Conservation (phyloP, 257 asterid genomes). For the Ilex aquifolium region DNA sequence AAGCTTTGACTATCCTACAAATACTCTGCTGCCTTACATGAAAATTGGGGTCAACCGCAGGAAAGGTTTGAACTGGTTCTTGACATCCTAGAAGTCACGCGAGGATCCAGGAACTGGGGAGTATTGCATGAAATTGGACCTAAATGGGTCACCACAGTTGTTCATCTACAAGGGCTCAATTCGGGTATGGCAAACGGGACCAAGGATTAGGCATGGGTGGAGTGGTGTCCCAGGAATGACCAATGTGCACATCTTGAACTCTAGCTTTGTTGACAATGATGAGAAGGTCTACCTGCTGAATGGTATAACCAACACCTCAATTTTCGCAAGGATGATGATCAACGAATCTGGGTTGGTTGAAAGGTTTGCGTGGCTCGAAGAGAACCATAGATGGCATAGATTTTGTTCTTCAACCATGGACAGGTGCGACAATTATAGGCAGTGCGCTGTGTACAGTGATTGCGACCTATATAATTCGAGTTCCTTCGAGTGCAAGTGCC, state of each 20-base stretch:
- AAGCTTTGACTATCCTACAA: conserved; percentile 47
- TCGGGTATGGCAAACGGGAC: conserved; percentile 33
- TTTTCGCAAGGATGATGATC: conserved; percentile 22
- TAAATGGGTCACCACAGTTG: conserved; percentile 24
- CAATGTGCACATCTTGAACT: conserved; percentile 18
- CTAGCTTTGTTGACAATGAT: conserved; percentile 20
- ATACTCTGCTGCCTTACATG: conserved; percentile 43
- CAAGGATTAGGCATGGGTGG: conserved; percentile 1
- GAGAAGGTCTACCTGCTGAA: conserved; percentile 22
- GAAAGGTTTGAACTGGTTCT: conserved; percentile 22
- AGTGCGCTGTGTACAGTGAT: conserved; percentile 17
- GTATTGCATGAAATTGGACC: conserved; percentile 23
- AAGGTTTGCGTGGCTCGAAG: conserved; percentile 22
- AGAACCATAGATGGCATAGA: conserved; percentile 18
- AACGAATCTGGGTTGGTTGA: conserved; percentile 29
- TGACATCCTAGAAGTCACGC: conserved; percentile 36
- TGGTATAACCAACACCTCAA: conserved; percentile 12
- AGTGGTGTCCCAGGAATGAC: conserved; percentile 41
- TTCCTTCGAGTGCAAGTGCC: conserved; percentile 26
- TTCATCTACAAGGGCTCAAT: conserved; percentile 5
- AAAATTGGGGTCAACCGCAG: conserved; percentile 22
- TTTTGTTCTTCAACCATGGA: conserved; percentile 26
- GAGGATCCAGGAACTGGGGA: conserved; percentile 32
- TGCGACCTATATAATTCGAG: conserved; percentile 18
- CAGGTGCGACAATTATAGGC: conserved; percentile 23